phyloP scores from a whole-genome alignment of 2,329 filamentous ascomycete genomes.

The Alternaria brassicicola region DNA sequence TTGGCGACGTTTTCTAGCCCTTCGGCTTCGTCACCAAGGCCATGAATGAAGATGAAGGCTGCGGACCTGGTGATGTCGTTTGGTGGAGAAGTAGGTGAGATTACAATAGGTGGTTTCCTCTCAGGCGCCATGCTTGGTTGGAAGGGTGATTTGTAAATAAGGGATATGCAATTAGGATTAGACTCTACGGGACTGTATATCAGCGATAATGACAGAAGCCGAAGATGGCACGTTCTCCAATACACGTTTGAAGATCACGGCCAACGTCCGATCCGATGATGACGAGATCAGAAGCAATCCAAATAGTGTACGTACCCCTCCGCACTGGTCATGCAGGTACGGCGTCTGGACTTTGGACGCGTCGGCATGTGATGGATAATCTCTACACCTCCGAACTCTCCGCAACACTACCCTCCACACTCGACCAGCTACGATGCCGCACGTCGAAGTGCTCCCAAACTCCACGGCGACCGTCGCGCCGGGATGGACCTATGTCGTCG shows the following conservation, averaged over 20 bases:
- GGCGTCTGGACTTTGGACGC: constrained; percentile 4
- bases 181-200: neutral
- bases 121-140: constrained; percentile 1
- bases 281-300: neutral
- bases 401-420: constrained; percentile 7
- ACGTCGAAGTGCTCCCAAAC: constrained; percentile 80
- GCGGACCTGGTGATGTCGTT: constrained; percentile 48
- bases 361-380: constrained; percentile 20
- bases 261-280: neutral
- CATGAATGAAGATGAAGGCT: constrained; percentile 56
- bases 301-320: constrained; percentile 18
- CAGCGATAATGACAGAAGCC: neutral
- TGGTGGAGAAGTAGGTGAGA: constrained; percentile 44
- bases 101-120: constrained; percentile 45
- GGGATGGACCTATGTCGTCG: constrained; percentile 91
- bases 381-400: constrained; percentile 14
- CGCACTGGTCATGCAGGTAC: constrained; percentile 17
- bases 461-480: constrained; percentile 74
- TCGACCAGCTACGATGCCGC: constrained; percentile 58
- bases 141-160: neutral
- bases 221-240: neutral
- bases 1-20: constrained; percentile 53
- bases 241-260: neutral
- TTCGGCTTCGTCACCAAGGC: constrained; percentile 55
- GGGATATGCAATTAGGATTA: neutral